These are phyloP conservation scores for Tricholoma terreum DNA, from an alignment of 768 basidiomycete species.

Conservation along the genomic window DNA sequence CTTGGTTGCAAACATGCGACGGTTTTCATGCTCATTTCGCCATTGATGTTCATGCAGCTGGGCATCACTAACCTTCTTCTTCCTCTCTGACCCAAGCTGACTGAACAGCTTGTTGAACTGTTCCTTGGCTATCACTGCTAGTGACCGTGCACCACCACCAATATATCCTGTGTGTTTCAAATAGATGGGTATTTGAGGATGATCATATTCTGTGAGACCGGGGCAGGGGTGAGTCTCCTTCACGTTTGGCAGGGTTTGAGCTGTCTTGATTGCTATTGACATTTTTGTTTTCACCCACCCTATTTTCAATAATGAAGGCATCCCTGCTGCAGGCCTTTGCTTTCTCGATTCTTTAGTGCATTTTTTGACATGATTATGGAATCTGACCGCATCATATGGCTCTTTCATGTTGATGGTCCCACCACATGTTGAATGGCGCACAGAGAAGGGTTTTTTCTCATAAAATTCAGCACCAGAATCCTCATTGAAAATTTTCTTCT, in stretches of 20 bases:
- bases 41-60: neutral
- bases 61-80: neutral
- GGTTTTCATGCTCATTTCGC: neutral
- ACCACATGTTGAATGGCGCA: neutral
- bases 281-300: no score
- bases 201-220: neutral
- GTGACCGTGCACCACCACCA: neutral
- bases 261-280: no score
- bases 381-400: neutral
- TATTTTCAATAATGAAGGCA: no score
- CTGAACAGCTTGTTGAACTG: neutral
- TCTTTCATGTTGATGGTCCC: neutral
- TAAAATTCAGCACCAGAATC: neutral
- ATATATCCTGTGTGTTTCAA: neutral
- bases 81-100: neutral
- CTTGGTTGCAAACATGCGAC: neutral
- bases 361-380: neutral
- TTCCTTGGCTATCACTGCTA: neutral
- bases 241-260: no score
- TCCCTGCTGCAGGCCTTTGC: neutral
- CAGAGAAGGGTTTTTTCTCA: neutral
- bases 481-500: no score
- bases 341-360: neutral
- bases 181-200: neutral
- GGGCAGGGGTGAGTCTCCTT: neutral